These are phyloP conservation scores for Colletotrichum lentis DNA, from an alignment of 2,329 filamentous ascomycete genomes.

Conservation along the genomic window DNA sequence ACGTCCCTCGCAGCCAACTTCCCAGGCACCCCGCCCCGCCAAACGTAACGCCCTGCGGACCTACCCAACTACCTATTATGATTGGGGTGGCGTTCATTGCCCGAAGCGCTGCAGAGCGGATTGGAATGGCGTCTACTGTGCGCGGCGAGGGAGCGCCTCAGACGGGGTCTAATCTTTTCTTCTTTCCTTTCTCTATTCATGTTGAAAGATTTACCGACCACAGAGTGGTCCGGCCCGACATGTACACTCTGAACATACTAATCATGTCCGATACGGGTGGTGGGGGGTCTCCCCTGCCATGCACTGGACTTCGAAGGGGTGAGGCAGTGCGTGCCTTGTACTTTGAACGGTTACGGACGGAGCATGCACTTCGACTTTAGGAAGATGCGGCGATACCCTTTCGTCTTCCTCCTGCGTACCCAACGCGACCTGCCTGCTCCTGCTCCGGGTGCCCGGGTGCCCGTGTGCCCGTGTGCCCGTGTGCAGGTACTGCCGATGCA, in stretches of 20 bases:
- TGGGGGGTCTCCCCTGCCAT: constrained; percentile 6
- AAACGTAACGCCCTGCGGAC: constrained; percentile 8
- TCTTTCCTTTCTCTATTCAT: neutral
- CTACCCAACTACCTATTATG: neutral
- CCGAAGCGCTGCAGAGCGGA: constrained; percentile 16
- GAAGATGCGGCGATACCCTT: no score
- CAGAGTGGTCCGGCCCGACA: constrained; percentile 12
- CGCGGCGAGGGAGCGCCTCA: constrained; percentile 26
- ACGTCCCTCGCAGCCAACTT: neutral
- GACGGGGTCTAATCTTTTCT: constrained; percentile 5
- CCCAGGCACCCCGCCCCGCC: neutral
- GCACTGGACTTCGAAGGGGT: neutral
- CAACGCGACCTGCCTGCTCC: constrained; percentile 24
- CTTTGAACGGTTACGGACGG: neutral
- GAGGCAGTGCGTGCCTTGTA: neutral
- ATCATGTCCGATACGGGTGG: neutral
- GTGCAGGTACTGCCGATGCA: constrained; percentile 24
- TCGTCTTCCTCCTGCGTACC: neutral
- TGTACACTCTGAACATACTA: neutral
- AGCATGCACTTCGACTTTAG: neutral
- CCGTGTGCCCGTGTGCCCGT: constrained; percentile 20
- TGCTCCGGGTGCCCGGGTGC: no score
- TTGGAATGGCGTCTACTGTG: constrained; percentile 17
- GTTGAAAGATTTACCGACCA: neutral
- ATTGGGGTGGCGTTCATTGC: constrained; percentile 27